A percentile compares a stretch with the other conserved stretches of the same genome.
phyloP scores from a whole-genome alignment of 257 asterid genomes.

The Solanum paucissectum region DNA sequence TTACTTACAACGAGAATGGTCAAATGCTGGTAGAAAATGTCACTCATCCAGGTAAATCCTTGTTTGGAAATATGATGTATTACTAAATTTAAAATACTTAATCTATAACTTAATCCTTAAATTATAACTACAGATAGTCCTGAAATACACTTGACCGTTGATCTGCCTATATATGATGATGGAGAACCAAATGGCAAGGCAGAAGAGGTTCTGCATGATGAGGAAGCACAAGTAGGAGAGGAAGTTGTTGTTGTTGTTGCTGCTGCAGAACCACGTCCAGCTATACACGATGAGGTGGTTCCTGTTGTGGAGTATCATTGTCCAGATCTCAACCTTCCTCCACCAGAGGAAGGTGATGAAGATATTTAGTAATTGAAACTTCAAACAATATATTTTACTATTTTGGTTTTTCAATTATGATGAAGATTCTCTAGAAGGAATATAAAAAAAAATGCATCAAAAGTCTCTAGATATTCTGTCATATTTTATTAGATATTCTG shows the following conservation, averaged over 20 bases:
- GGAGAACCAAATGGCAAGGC: background rate
- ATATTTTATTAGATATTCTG: too few relatives aligned
- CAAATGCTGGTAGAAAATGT: background rate
- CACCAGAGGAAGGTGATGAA: background rate
- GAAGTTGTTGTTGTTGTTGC: background rate
- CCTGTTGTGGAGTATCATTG: background rate
- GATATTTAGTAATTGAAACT: background rate
- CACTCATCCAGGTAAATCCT: background rate
- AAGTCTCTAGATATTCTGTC: too few relatives aligned
- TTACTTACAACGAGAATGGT: background rate
- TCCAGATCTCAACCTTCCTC: background rate
- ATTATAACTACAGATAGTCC: too few relatives aligned
- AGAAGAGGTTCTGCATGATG: background rate
- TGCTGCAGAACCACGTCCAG: background rate
- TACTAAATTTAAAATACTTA: too few relatives aligned
- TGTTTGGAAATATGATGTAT: background rate
- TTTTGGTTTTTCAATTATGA: background rate
- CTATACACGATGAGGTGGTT: background rate
- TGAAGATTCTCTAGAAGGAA: background rate
- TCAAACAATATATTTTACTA: background rate
- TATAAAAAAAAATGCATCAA: too few relatives aligned
- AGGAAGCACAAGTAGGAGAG: background rate
- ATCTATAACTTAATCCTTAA: background rate
- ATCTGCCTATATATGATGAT: too few relatives aligned
- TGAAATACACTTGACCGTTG: background rate